Percentiles rank a stretch among this genome's conserved stretches.
These are phyloP conservation scores for Didymella exigua DNA, from an alignment of 2,329 filamentous ascomycete species.

Conservation along the genomic window DNA sequence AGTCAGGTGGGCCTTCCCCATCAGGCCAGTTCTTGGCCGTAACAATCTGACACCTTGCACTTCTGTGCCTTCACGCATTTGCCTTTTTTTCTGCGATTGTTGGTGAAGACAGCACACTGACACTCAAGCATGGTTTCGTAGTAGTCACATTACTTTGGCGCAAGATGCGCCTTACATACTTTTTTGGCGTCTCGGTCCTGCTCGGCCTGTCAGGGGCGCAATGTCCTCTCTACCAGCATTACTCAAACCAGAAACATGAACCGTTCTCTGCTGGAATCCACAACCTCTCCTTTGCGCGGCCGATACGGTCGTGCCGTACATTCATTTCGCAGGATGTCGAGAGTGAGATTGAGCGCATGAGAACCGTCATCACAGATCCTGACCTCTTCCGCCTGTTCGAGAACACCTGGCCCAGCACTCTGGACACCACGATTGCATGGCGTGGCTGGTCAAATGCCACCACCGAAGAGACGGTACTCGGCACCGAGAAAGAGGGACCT, in stretches of 20 bases:
- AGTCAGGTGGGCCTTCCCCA: neutral
- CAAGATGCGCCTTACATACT: constrained; percentile 13
- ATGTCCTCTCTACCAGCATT: constrained; percentile 53
- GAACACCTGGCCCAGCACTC: constrained; percentile 74
- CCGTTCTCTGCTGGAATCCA: constrained; percentile 51
- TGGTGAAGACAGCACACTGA: neutral
- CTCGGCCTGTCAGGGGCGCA: constrained; percentile 34
- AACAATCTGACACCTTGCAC: constrained; percentile 1
- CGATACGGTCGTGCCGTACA: constrained; percentile 52
- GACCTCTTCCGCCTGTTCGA: constrained; percentile 73
- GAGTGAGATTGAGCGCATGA: constrained; percentile 42
- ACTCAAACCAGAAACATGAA: constrained; percentile 47
- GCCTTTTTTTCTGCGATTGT: neutral
- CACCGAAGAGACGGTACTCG: neutral
- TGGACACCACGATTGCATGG: constrained; percentile 77
- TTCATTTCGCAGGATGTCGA: constrained; percentile 53
- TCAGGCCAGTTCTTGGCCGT: neutral
- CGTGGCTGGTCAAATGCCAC: constrained; percentile 62
- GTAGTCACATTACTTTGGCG: constrained; percentile 1
- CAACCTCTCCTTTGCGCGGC: constrained; percentile 53
- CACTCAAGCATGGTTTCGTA: neutral
- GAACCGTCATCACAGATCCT: constrained; percentile 51
- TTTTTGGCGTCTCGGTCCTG: constrained; percentile 15
- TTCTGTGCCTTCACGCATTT: neutral
- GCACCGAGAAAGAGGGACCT: constrained; percentile 32